phyloP scores from a whole-genome alignment of 164 flowering plant genomes.

The Hamamelis virginiana region DNA sequence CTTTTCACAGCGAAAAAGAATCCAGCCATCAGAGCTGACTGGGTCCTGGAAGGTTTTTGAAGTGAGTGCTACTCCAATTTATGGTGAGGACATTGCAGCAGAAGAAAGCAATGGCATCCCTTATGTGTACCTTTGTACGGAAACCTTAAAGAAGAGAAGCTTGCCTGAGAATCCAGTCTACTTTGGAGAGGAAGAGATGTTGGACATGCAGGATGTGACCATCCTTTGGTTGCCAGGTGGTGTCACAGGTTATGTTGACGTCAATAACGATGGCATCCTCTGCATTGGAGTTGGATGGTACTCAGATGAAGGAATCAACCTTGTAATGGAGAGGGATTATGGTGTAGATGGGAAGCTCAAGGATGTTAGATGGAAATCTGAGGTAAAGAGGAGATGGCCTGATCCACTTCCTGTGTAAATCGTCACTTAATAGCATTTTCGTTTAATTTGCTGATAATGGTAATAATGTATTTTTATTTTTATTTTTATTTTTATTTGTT shows the following conservation, averaged over 20 bases:
- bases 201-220: constrained; percentile 78
- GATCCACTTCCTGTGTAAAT: constrained; percentile 46
- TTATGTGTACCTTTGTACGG: constrained; percentile 80
- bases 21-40: constrained; percentile 67
- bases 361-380: constrained; percentile 78
- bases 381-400: constrained; percentile 92
- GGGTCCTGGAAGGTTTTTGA: constrained; percentile 97
- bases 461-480: not conserved
- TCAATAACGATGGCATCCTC: constrained; percentile 71
- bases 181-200: constrained; percentile 86
- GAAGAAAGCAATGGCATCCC: constrained; percentile 44
- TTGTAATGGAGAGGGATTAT: constrained; percentile 97
- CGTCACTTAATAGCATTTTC: too few relatives aligned
- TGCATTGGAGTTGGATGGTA: constrained; percentile 97
- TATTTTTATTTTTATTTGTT: too few relatives aligned
- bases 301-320: constrained; percentile 90
- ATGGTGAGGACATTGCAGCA: constrained; percentile 36
- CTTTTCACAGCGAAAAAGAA: constrained; percentile 74
- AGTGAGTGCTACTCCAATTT: constrained; percentile 79
- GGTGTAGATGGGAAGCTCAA: constrained; percentile 85
- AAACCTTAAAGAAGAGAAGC: constrained; percentile 78
- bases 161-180: constrained; percentile 63
- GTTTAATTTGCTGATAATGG: not conserved
- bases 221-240: constrained; percentile 96
- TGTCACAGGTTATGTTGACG: constrained; percentile 82